phyloP scores from a whole-genome alignment of 345 rosid species.

The Lepidium didymum region DNA sequence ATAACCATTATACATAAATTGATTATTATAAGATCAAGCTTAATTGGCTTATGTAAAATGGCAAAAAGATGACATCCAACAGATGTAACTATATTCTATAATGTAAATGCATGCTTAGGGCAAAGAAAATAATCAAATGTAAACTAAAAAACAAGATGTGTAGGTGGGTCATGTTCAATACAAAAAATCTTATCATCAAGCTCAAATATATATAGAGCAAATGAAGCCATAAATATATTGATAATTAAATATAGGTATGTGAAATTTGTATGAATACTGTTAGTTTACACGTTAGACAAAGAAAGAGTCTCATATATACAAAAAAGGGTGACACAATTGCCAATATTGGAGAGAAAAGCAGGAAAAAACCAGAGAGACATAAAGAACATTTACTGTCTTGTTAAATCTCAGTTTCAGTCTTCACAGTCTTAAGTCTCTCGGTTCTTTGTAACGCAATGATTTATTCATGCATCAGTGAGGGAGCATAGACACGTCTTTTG shows the following conservation, averaged over 20 bases:
- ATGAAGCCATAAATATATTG: neutral
- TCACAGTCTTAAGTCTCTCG: slow-evolving; percentile 44
- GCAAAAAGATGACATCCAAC: neutral
- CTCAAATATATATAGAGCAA: neutral
- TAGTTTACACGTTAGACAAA: slow-evolving; percentile 29
- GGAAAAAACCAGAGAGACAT: slow-evolving; percentile 39
- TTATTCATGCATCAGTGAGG: slow-evolving; percentile 31
- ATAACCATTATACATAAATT: neutral
- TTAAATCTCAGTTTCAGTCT: slow-evolving; percentile 43
- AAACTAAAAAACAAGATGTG: slow-evolving; percentile 2
- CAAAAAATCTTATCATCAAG: slow-evolving; percentile 7
- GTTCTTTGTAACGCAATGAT: slow-evolving; percentile 38
- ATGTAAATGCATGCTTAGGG: slow-evolving; percentile 10
- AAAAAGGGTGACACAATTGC: slow-evolving; percentile 15
- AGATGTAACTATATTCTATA: neutral
- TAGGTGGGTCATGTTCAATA: slow-evolving; percentile 1
- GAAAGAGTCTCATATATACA: slow-evolving; percentile 15
- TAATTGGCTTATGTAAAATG: neutral
- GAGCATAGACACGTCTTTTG: slow-evolving; percentile 19
- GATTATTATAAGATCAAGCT: neutral
- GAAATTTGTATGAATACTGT: slow-evolving; percentile 21
- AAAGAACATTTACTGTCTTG: slow-evolving; percentile 69
- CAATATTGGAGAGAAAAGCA: slow-evolving; percentile 21
- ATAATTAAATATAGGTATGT: neutral
- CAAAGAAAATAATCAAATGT: neutral